Conservation (phyloP, 345 rosid genomes). For the Lumnitzera racemosa region DNA sequence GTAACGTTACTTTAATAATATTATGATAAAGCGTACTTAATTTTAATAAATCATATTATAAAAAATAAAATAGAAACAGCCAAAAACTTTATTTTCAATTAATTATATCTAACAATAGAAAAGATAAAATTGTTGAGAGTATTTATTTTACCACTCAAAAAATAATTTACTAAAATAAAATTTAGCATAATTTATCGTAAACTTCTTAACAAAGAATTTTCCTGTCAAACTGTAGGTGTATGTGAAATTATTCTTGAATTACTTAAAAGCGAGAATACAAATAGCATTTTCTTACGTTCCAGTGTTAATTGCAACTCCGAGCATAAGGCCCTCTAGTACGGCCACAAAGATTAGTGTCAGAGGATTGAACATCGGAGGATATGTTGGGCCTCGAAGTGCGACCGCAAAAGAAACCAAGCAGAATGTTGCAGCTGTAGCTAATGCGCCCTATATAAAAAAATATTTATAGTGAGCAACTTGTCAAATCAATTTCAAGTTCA, state of each 20-base stretch:
- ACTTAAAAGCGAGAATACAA: background rate
- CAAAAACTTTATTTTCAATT: too few species aligned
- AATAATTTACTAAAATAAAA: too few species aligned
- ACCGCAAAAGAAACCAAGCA: conserved; percentile 26
- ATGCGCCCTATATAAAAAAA: conserved; percentile 24
- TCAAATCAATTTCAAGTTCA: too few species aligned
- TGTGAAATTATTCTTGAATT: background rate
- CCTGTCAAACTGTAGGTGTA: background rate
- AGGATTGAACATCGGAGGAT: conserved; percentile 50
- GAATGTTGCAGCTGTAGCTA: conserved; percentile 34
- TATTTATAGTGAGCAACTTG: background rate
- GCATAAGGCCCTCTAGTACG: conserved; percentile 26
- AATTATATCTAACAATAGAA: too few species aligned
- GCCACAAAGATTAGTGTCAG: conserved; percentile 32
- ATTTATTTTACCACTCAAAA: too few species aligned
- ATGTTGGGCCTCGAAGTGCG: conserved; percentile 39
- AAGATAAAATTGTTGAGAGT: too few species aligned
- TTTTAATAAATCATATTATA: too few species aligned
- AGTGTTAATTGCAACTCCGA: conserved; percentile 22
- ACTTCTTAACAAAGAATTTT: too few species aligned
- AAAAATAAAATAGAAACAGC: too few species aligned
- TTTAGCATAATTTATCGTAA: too few species aligned
- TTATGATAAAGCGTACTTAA: too few species aligned
- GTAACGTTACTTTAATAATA: too few species aligned
- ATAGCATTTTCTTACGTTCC: conserved; percentile 24